Evolutionary conservation across 2,329 filamentous ascomycete genomes (phyloP).

Genomic region (Scortechinia acanthostroma): DNA sequence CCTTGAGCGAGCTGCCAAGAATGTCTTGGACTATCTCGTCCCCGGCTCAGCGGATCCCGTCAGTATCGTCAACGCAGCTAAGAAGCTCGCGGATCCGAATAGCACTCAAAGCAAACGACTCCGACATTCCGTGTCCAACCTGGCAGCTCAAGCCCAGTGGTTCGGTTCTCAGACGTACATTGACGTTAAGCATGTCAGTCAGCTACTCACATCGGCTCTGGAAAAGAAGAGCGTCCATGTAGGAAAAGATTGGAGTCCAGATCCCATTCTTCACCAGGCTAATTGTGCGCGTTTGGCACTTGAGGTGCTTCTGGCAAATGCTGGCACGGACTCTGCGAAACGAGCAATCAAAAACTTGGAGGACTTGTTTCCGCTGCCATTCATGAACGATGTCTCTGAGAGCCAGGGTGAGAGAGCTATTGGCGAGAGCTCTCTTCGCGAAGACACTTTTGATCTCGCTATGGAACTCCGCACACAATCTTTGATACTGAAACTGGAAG

Average conservation of each 20-base stretch:
- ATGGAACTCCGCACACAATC: constrained; percentile 46
- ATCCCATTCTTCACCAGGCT: constrained; percentile 26
- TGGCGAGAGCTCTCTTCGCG: constrained; percentile 27
- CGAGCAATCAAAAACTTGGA: constrained; percentile 18
- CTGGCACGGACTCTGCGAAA: constrained; percentile 7
- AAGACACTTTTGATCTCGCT: constrained; percentile 35
- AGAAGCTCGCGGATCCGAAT: constrained; percentile 10
- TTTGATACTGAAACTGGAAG: constrained; percentile 31
- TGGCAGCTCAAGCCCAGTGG: constrained; percentile 12
- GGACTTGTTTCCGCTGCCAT: constrained; percentile 16
- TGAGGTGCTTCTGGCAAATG: constrained; percentile 20
- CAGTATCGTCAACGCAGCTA: constrained; percentile 15
- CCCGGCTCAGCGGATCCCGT: constrained; percentile 14
- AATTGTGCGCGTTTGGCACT: constrained; percentile 29
- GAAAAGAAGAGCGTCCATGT: constrained; percentile 9
- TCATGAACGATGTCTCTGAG: constrained; percentile 17
- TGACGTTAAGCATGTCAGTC: constrained; percentile 22
- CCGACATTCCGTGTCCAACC: constrained; percentile 10
- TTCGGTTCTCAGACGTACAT: constrained; percentile 11
- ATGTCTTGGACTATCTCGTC: constrained; percentile 24
- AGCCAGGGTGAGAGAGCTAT: constrained; percentile 4
- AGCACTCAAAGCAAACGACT: constrained; percentile 16
- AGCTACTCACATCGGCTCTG: constrained; percentile 17
- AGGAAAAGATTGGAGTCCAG: constrained; percentile 19
- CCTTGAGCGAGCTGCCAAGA: constrained; percentile 18